phyloP scores from a whole-genome alignment of 805 yeast species.

The Saturnispora mendoncae region DNA sequence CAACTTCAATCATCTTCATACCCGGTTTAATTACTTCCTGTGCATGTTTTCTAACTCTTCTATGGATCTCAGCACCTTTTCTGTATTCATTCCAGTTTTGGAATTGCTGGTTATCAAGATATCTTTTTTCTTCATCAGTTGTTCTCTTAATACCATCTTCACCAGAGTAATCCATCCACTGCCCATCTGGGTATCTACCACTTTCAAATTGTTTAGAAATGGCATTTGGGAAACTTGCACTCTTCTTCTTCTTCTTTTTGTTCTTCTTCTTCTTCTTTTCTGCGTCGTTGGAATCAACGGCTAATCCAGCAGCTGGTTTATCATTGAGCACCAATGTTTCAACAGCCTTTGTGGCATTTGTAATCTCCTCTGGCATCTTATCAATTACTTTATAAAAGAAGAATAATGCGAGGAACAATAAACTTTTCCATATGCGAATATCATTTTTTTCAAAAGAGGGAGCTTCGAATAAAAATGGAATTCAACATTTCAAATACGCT shows the following conservation, averaged over 20 bases:
- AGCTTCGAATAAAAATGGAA: too few relatives aligned
- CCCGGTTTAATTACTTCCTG: constrained; percentile 76
- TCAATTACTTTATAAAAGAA: neutral
- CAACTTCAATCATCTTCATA: constrained; percentile 83
- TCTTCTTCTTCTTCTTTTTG: constrained; percentile 47
- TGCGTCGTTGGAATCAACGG: neutral
- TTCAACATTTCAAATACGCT: too few relatives aligned
- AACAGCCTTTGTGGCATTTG: neutral
- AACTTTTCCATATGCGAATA: too few relatives aligned
- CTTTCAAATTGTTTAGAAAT: constrained; percentile 63
- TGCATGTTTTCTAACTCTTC: constrained; percentile 80
- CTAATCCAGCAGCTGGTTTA: neutral
- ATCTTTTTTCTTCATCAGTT: constrained; percentile 80
- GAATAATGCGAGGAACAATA: neutral
- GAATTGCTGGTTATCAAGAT: constrained; percentile 56
- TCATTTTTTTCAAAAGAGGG: too few relatives aligned
- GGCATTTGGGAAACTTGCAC: constrained; percentile 35
- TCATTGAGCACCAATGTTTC: neutral
- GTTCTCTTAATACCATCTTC: constrained; percentile 63
- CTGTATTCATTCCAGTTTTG: constrained; percentile 80
- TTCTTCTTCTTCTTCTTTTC: constrained; percentile 39
- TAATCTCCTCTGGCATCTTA: neutral
- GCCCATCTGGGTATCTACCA: constrained; percentile 76
- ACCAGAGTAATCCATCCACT: constrained; percentile 66
- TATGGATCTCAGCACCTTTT: constrained; percentile 92